Percentiles rank a stretch among this genome's conserved stretches.
Evolutionary conservation across 2,329 filamentous ascomycete genomes (phyloP).

Genomic region (Cladosporium oxysporum): DNA sequence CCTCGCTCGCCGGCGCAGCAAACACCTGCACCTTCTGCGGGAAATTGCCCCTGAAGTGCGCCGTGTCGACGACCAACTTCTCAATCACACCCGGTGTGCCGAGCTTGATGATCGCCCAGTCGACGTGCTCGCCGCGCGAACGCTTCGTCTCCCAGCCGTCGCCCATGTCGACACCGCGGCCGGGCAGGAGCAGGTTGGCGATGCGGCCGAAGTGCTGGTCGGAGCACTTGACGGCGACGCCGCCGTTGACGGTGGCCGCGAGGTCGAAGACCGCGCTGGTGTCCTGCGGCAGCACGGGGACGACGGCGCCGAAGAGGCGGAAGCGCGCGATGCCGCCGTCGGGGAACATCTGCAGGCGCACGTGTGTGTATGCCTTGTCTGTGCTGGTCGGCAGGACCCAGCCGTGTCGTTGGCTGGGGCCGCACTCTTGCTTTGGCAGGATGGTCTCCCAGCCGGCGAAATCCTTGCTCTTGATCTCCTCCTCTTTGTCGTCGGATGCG

Average conservation of each 20-base stretch:
- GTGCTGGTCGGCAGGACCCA: constrained; percentile 65
- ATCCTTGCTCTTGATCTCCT: constrained; percentile 54
- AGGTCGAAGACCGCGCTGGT: constrained; percentile 69
- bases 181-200: constrained; percentile 77
- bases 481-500: constrained; percentile 62
- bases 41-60: constrained; percentile 81
- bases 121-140: constrained; percentile 71
- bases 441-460: constrained; percentile 68
- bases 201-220: constrained; percentile 85
- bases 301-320: constrained; percentile 72
- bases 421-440: constrained; percentile 68
- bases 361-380: constrained; percentile 73
- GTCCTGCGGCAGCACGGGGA: constrained; percentile 73
- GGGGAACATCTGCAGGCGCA: constrained; percentile 80
- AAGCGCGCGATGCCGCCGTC: constrained; percentile 83
- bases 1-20: constrained; percentile 58
- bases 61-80: constrained; percentile 74
- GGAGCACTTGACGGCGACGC: constrained; percentile 71
- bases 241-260: constrained; percentile 76
- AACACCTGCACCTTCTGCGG: constrained; percentile 72
- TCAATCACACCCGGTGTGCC: constrained; percentile 66
- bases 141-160: constrained; percentile 86
- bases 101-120: constrained; percentile 78
- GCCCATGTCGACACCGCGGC: constrained; percentile 79
- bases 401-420: constrained; percentile 70